A percentile compares a stretch with the other conserved stretches of the same genome.
Conservation (phyloP, 164 flowering plant genomes). For the Tinospora cordifolia region DNA sequence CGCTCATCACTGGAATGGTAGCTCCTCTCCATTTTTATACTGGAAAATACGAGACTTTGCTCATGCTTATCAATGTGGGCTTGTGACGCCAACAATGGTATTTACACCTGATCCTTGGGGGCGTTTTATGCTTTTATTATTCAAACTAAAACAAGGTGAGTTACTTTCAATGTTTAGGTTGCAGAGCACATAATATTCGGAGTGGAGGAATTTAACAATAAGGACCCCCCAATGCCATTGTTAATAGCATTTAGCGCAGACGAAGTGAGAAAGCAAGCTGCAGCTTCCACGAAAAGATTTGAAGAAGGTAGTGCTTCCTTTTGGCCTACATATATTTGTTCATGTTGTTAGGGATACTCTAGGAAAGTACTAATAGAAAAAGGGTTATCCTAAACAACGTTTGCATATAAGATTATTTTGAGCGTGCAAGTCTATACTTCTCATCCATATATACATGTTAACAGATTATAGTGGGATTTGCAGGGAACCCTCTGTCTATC, state of each 20-base stretch:
- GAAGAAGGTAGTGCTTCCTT: constrained; percentile 57
- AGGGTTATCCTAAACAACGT: background rate
- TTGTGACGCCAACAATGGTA: constrained; percentile 68
- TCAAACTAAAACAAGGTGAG: constrained; percentile 2
- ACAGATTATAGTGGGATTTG: constrained; percentile 16
- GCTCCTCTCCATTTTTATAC: constrained; percentile 42
- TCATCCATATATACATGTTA: background rate
- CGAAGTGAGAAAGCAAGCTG: constrained; percentile 84
- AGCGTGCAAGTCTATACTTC: background rate
- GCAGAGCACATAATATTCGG: constrained; percentile 71
- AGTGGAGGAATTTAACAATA: constrained; percentile 50
- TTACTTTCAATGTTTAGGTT: constrained; percentile 41
- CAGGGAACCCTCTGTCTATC: constrained; percentile 74
- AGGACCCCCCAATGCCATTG: constrained; percentile 52
- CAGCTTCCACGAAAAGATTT: constrained; percentile 79
- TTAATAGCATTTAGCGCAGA: constrained; percentile 62
- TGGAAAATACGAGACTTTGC: constrained; percentile 95
- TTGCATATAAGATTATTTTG: background rate
- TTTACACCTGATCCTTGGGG: constrained; percentile 8
- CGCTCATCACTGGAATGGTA: constrained; percentile 30
- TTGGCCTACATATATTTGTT: background rate
- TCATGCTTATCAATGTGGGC: constrained; percentile 66
- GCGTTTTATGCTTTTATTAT: constrained; percentile 2
- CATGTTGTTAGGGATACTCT: background rate
- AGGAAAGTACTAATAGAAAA: background rate